phyloP scores from a whole-genome alignment of 208 protist genomes.

The Acanthamoeba sp. region DNA sequence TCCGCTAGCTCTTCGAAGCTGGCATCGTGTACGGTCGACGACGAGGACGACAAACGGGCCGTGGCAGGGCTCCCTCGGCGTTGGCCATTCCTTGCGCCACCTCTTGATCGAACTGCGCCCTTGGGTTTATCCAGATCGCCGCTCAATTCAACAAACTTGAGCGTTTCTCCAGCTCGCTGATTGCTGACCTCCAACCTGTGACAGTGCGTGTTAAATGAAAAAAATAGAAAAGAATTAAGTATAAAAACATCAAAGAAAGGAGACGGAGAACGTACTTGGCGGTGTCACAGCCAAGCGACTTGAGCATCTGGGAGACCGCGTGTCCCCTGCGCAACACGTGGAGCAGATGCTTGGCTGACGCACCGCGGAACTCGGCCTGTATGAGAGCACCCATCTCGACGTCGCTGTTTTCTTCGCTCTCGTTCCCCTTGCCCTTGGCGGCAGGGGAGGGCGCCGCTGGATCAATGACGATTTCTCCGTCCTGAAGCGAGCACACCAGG shows the following conservation, averaged over 20 bases:
- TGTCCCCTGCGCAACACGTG: background rate
- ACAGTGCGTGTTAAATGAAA: too few relatives aligned
- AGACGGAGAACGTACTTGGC: background rate
- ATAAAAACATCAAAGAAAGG: too few relatives aligned
- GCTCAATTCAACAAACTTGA: background rate
- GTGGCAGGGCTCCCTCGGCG: background rate
- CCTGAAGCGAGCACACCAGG: background rate
- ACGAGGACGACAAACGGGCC: background rate
- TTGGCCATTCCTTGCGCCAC: too few relatives aligned
- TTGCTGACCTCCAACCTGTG: background rate
- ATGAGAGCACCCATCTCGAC: background rate
- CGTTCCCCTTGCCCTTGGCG: conserved; percentile 2
- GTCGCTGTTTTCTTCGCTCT: background rate
- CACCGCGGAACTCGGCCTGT: background rate
- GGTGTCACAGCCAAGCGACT: background rate
- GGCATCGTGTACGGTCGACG: background rate
- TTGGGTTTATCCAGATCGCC: background rate
- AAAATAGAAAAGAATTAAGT: too few relatives aligned
- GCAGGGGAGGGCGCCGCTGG: background rate
- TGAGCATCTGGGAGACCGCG: conserved; percentile 15
- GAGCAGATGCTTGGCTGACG: background rate
- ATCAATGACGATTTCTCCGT: background rate
- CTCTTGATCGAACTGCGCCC: background rate
- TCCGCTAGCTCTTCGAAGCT: background rate
- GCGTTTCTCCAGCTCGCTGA: background rate